Conservation (phyloP, 768 basidiomycete genomes). For the Boletus pseudo-olivaceus region DNA sequence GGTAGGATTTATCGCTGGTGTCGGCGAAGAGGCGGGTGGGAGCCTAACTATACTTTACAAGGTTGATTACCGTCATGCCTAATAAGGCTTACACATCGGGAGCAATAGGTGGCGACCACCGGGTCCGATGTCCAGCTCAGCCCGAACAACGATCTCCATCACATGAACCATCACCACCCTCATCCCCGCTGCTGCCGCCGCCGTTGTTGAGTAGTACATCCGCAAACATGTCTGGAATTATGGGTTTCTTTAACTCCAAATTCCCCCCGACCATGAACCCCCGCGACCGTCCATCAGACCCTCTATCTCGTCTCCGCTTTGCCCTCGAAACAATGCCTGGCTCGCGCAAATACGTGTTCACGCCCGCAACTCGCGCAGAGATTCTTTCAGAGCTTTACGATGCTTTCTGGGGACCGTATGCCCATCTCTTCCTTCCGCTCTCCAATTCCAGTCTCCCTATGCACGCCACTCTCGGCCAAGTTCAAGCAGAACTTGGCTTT, state of each 20-base stretch:
- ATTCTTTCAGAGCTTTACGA: constrained; percentile 79
- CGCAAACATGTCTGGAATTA: constrained; percentile 37
- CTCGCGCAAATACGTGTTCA: constrained; percentile 74
- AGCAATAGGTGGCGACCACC: too few species aligned
- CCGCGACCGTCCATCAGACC: constrained; percentile 55
- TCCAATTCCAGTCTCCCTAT: constrained; percentile 60
- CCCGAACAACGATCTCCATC: background rate
- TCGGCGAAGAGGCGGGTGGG: too few species aligned
- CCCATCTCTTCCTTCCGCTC: constrained; percentile 67
- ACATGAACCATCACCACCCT: background rate
- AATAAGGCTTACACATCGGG: too few species aligned
- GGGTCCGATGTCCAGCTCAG: background rate
- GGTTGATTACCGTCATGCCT: too few species aligned
- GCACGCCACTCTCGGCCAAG: constrained; percentile 64
- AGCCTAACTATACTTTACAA: too few species aligned
- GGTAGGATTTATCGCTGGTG: too few species aligned
- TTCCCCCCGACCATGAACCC: constrained; percentile 52
- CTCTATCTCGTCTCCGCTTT: constrained; percentile 70
- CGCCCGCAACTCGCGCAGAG: constrained; percentile 69
- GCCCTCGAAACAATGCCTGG: constrained; percentile 79
- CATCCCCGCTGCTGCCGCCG: background rate
- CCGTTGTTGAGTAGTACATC: background rate
- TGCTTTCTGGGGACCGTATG: constrained; percentile 77
- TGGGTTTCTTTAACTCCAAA: constrained; percentile 46
- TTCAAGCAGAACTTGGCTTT: constrained; percentile 58